phyloP scores from a whole-genome alignment of 805 yeast species.

The Myxozyma lipomycoides region DNA sequence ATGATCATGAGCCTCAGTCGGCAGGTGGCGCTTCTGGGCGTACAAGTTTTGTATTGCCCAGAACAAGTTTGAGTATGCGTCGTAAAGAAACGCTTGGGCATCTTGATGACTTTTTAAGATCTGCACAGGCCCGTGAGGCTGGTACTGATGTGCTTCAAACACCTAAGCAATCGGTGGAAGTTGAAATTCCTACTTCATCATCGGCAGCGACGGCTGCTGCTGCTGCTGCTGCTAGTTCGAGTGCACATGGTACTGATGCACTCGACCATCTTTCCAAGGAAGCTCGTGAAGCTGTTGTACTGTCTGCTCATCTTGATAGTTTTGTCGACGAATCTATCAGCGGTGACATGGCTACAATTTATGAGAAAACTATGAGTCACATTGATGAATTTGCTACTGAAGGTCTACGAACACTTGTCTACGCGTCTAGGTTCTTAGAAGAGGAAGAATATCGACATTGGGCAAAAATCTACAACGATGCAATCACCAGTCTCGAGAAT shows the following conservation, averaged over 20 bases:
- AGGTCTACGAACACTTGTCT: slow-evolving; percentile 85
- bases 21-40: background rate
- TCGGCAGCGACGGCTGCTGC: slow-evolving; percentile 2
- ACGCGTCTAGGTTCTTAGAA: slow-evolving; percentile 71
- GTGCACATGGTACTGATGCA: slow-evolving; percentile 3
- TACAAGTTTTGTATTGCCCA: slow-evolving; percentile 31
- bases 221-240: slow-evolving; percentile 5
- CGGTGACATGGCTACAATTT: slow-evolving; percentile 65
- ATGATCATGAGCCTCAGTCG: slow-evolving; percentile 2
- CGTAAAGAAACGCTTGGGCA: slow-evolving; percentile 31
- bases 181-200: slow-evolving; percentile 10
- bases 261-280: slow-evolving; percentile 1
- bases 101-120: slow-evolving; percentile 31
- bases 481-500: slow-evolving; percentile 68
- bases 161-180: slow-evolving; percentile 17
- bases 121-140: slow-evolving; percentile 32
- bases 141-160: slow-evolving; percentile 23
- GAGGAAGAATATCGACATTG: slow-evolving; percentile 58
- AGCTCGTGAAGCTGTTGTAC: slow-evolving; percentile 1
- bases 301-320: slow-evolving; percentile 7
- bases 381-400: slow-evolving; percentile 93
- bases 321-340: slow-evolving; percentile 52
- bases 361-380: slow-evolving; percentile 83
- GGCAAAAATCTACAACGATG: slow-evolving; percentile 63
- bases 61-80: slow-evolving; percentile 33